Evolutionary conservation across 2,329 filamentous ascomycete species (phyloP).

Genomic region (Trichoderma harzianum): DNA sequence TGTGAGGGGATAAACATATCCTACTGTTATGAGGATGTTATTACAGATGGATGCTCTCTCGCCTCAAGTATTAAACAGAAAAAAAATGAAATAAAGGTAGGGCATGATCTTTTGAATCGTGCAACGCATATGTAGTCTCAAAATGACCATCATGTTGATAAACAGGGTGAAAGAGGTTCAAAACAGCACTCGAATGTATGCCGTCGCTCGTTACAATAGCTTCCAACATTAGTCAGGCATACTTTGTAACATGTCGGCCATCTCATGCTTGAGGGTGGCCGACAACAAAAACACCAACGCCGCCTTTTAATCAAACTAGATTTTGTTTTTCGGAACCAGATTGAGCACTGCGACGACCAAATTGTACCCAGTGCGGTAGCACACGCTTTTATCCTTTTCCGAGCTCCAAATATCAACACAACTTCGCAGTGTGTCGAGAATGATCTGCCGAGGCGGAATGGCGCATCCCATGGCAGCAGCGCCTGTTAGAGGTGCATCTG

Average conservation of each 20-base stretch:
- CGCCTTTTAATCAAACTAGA: neutral
- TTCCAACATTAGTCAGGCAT: neutral
- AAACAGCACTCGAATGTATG: neutral
- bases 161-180: neutral
- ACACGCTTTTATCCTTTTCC: slow-evolving; percentile 35
- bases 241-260: neutral
- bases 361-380: slow-evolving; percentile 35
- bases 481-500: slow-evolving; percentile 33
- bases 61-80: neutral
- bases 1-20: neutral
- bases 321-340: slow-evolving; percentile 25
- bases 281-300: neutral
- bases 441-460: slow-evolving; percentile 35
- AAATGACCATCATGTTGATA: neutral
- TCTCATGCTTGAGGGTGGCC: neutral
- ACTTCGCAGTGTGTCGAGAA: slow-evolving; percentile 33
- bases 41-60: neutral
- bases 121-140: neutral
- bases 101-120: neutral
- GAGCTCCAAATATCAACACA: slow-evolving; percentile 37
- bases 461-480: slow-evolving; percentile 27
- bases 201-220: neutral
- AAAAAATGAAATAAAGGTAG: neutral
- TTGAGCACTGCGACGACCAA: slow-evolving; percentile 29
- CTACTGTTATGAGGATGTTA: neutral